These are phyloP conservation scores for Rhizopus delemar DNA, from an alignment of 371 early-diverging fungal species.

Conservation along the genomic window DNA sequence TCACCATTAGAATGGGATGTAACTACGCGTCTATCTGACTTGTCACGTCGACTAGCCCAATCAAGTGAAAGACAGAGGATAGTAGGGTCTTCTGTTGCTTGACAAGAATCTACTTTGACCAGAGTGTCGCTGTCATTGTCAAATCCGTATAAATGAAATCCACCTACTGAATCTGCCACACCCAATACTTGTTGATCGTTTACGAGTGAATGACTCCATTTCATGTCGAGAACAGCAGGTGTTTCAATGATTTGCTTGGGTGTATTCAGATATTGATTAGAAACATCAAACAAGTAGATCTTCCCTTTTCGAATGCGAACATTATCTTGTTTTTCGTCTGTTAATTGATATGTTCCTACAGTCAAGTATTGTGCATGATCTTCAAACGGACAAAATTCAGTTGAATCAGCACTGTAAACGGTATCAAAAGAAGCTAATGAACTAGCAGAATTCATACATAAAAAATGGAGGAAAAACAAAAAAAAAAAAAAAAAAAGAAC, in stretches of 20 bases:
- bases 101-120: slow-evolving; percentile 34
- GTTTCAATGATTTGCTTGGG: slow-evolving; percentile 59
- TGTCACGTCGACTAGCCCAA: slow-evolving; percentile 76
- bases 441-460: slow-evolving; percentile 18
- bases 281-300: slow-evolving; percentile 35
- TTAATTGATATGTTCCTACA: slow-evolving; percentile 83
- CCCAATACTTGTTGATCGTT: slow-evolving; percentile 51
- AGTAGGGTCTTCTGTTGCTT: slow-evolving; percentile 46
- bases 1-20: slow-evolving; percentile 74
- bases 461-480: background rate
- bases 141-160: slow-evolving; percentile 52
- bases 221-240: slow-evolving; percentile 82
- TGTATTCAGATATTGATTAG: slow-evolving; percentile 9
- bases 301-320: slow-evolving; percentile 42
- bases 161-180: slow-evolving; percentile 67
- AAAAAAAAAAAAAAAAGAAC: too few relatives aligned
- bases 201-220: slow-evolving; percentile 70
- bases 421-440: slow-evolving; percentile 66
- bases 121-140: slow-evolving; percentile 29
- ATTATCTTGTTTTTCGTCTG: slow-evolving; percentile 38
- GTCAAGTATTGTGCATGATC: slow-evolving; percentile 52
- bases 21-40: slow-evolving; percentile 36
- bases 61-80: slow-evolving; percentile 86
- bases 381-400: slow-evolving; percentile 75
- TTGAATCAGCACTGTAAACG: slow-evolving; percentile 76